phyloP scores from a whole-genome alignment of 2,329 filamentous ascomycete species.

The Alternaria arborescens region DNA sequence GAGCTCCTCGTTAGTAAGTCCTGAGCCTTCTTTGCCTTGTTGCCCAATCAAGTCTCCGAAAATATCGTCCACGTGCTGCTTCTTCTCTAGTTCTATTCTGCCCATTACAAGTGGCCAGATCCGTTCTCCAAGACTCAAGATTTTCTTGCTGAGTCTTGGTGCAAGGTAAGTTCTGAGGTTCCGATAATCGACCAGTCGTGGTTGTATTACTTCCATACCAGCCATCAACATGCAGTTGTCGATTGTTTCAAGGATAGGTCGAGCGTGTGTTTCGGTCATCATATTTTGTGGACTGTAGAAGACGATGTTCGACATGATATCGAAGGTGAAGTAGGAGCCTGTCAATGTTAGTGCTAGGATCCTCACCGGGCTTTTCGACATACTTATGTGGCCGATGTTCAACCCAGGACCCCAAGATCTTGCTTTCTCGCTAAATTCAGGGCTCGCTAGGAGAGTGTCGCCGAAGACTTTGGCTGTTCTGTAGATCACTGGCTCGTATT shows the following conservation, averaged over 20 bases:
- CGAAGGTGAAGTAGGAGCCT: conserved; percentile 11
- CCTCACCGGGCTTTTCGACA: not conserved
- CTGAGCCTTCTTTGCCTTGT: not conserved
- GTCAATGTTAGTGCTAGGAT: not conserved
- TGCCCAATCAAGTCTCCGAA: not conserved
- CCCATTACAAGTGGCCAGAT: not conserved
- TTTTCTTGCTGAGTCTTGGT: not conserved
- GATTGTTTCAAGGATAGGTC: not conserved
- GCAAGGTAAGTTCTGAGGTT: not conserved
- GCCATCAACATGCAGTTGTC: not conserved
- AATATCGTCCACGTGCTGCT: conserved; percentile 3
- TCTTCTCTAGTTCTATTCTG: conserved; percentile 3
- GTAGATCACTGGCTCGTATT: conserved; percentile 5
- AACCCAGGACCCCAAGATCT: not conserved
- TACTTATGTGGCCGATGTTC: not conserved
- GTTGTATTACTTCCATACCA: not conserved
- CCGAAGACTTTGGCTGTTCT: conserved; percentile 2
- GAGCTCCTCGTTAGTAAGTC: not conserved
- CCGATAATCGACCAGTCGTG: not conserved
- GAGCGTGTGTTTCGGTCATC: not conserved
- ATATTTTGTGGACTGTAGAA: not conserved
- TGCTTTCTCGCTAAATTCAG: not conserved
- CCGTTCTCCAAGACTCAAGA: not conserved
- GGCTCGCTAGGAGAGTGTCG: not conserved
- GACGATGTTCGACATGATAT: conserved; percentile 10